These are phyloP conservation scores for Polyplosphaeria fusca DNA, from an alignment of 495 filamentous ascomycete species.

Conservation along the genomic window DNA sequence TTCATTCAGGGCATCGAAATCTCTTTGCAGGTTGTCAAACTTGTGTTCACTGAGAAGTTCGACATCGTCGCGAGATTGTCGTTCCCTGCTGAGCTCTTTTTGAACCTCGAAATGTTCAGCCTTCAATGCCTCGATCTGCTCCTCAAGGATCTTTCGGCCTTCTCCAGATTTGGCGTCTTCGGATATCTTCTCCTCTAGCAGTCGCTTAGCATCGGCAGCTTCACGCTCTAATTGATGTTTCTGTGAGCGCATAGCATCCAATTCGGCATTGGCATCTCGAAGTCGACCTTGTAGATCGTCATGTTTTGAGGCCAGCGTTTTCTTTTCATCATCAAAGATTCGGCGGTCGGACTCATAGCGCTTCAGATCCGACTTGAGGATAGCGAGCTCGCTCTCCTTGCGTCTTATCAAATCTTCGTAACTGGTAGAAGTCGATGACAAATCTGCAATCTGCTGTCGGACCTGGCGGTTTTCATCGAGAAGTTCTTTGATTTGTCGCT, in stretches of 20 bases:
- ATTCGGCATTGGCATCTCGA: constrained; percentile 80
- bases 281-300: constrained; percentile 75
- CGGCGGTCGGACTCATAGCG: constrained; percentile 74
- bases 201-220: constrained; percentile 77
- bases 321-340: constrained; percentile 71
- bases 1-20: constrained; percentile 84
- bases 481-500: constrained; percentile 69
- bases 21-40: constrained; percentile 71
- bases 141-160: constrained; percentile 79
- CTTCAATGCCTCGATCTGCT: constrained; percentile 85
- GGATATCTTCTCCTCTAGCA: constrained; percentile 82
- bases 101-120: constrained; percentile 78
- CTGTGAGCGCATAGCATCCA: constrained; percentile 80
- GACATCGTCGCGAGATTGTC: constrained; percentile 94
- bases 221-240: constrained; percentile 80
- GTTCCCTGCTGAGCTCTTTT: constrained; percentile 82
- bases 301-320: constrained; percentile 64
- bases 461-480: constrained; percentile 78
- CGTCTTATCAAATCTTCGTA: constrained; percentile 90
- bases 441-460: constrained; percentile 77
- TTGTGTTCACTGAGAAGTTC: constrained; percentile 90
- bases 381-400: constrained; percentile 88
- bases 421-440: constrained; percentile 86
- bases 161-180: constrained; percentile 76
- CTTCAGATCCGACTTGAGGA: constrained; percentile 79